A percentile compares a stretch with the other conserved stretches of the same genome.
These are phyloP conservation scores for Posidonia oceanica DNA, from an alignment of 116 monocot genomes.

Conservation along the genomic window DNA sequence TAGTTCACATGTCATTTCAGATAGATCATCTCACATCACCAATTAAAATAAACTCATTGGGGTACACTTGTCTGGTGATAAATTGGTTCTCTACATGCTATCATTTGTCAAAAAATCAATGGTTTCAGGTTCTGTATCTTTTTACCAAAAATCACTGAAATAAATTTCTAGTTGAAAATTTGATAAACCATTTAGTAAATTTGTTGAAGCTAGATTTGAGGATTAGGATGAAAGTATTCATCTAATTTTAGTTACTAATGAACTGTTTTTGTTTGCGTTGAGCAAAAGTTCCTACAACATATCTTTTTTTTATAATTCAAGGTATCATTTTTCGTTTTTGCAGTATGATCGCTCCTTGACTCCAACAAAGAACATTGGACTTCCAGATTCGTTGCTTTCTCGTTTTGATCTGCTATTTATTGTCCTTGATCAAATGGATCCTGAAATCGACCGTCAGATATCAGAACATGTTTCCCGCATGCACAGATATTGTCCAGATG, in stretches of 20 bases:
- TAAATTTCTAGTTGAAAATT: no score
- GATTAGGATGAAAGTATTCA: neutral
- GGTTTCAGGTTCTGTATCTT: no score
- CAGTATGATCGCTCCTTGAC: slow-evolving; percentile 98
- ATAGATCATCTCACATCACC: no score
- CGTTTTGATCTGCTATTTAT: slow-evolving; percentile 97
- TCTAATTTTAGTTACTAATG: neutral
- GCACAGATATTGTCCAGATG: slow-evolving; percentile 87
- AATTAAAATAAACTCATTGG: no score
- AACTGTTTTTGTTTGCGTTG: neutral
- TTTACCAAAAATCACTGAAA: no score
- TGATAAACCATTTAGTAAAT: neutral
- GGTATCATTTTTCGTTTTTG: neutral
- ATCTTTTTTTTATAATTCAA: neutral
- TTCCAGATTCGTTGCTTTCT: slow-evolving; percentile 97
- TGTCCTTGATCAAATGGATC: slow-evolving; percentile 99
- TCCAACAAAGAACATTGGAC: slow-evolving; percentile 95
- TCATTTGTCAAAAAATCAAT: no score
- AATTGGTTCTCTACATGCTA: no score
- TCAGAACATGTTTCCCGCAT: slow-evolving; percentile 89
- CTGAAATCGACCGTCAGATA: slow-evolving; percentile 86
- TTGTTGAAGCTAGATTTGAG: neutral
- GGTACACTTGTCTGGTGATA: no score
- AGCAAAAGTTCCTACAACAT: neutral
- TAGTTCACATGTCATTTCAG: neutral